Base-by-base conservation (phyloP, 805 yeast genomes). In the Hanseniaspora occidentalis region DNA sequence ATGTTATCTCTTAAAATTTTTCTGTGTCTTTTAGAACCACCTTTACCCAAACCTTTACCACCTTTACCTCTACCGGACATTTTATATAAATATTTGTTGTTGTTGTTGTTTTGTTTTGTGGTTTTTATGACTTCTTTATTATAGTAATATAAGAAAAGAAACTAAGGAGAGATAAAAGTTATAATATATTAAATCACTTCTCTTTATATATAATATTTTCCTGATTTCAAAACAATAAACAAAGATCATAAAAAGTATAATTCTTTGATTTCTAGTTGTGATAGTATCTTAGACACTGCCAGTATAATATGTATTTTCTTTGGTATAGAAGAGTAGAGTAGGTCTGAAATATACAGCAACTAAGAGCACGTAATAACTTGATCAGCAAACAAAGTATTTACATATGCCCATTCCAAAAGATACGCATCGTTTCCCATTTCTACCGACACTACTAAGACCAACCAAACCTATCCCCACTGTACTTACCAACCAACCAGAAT, bases 51-150 rank as follows among this genome's bases (percentile, higher is more conserved):
- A 73, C 97, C 97, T 83, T 89, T 89, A 65, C 97, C 97, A 65
- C 97, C 97, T 84, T 89, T 89, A 64, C 97, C 97, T 78, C 96
- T 88, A 68, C 97, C 96, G 67, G 96, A 84, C 95, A 86, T 85
- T 61, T 52, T 73, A 27, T 36, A 22, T 29, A 42, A 25, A 37
- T 41, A 36, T 36, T 37, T 44, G 34, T 25, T 36, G 20, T 22
- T 43, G 22, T 38, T 35, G 31, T 25, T 34, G 25, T 42, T 21
- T 42, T 35, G 11, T 35, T 5, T 16, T 38, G 35, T 37, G 41
- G 35, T 38, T 38, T 37, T 42, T 35, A 26, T 38, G 41, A 35
- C 38, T 35, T 37, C 18, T 3, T 41, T 26, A 10, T 17, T 14
- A n/a, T 19, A 31, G 35, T 22, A 8, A 29, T n/a, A 29, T 29